Conservation (phyloP, 1,284 basidiomycete species). For the Naganishia liquefaciens region DNA sequence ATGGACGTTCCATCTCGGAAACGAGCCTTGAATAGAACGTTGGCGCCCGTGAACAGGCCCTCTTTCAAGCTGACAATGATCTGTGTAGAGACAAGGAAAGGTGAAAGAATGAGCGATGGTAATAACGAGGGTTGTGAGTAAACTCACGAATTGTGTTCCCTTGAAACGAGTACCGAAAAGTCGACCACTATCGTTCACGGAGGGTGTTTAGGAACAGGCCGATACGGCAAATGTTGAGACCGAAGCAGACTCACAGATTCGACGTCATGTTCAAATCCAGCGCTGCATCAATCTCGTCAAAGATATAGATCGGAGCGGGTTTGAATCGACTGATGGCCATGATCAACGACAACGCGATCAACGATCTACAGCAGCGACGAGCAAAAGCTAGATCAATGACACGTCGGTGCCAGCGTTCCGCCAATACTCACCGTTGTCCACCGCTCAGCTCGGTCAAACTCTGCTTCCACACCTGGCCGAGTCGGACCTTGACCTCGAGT, state of each 20-base stretch:
- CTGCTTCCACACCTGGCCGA: constrained; percentile 96
- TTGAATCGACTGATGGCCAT: constrained; percentile 99
- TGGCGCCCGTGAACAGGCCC: constrained; percentile 95
- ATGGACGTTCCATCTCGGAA: constrained; percentile 91
- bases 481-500: constrained; percentile 92
- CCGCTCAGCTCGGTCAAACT: constrained; percentile 95
- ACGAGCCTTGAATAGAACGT: constrained; percentile 87
- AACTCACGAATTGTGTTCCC: constrained; percentile 60
- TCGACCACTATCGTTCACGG: constrained; percentile 61
- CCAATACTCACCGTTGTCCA: constrained; percentile 75
- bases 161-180: constrained; percentile 96
- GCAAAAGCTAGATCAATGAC: background rate
- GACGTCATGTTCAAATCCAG: constrained; percentile 94
- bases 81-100: constrained; percentile 56
- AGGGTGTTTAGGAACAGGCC: background rate
- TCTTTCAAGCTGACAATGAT: constrained; percentile 92
- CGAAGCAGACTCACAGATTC: constrained; percentile 63
- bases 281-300: constrained; percentile 92
- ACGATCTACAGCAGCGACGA: constrained; percentile 62
- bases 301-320: constrained; percentile 98
- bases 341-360: constrained; percentile 95
- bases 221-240: background rate
- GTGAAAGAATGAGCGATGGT: background rate
- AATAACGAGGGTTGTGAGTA: background rate
- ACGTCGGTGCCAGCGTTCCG: background rate